Conservation (phyloP, 1,139 yeast genomes). For the Saccharomyces hybrid region DNA sequence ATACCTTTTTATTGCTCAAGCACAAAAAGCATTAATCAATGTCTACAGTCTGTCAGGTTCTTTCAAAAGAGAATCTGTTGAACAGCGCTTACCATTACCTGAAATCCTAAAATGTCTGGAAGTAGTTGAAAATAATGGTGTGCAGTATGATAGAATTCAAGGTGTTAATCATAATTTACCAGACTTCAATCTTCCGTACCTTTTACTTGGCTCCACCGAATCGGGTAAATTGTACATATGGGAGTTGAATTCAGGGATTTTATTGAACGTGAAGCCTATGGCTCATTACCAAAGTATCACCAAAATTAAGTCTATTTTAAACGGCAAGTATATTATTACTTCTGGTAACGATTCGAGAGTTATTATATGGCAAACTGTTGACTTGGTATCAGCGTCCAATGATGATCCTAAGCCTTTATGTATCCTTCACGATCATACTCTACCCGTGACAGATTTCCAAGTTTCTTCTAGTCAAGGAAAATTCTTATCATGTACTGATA, state of each 20-base stretch:
- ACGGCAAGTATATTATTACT: conserved; percentile 64
- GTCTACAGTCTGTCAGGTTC: conserved; percentile 56
- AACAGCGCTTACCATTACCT: conserved; percentile 80
- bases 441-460: conserved; percentile 59
- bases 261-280: conserved; percentile 59
- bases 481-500: conserved; percentile 39
- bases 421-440: conserved; percentile 66
- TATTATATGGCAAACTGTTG: conserved; percentile 64
- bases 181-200: conserved; percentile 51
- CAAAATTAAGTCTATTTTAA: conserved; percentile 48
- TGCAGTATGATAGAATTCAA: conserved; percentile 4
- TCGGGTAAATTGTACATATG: conserved; percentile 72
- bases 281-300: conserved; percentile 80
- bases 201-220: conserved; percentile 50
- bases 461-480: conserved; percentile 26
- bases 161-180: conserved; percentile 18
- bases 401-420: conserved; percentile 38
- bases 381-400: conserved; percentile 36
- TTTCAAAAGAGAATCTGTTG: conserved; percentile 60
- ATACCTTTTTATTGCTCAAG: conserved; percentile 54
- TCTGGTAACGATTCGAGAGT: conserved; percentile 82
- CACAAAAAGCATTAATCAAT: conserved; percentile 63
- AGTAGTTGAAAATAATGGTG: conserved; percentile 17
- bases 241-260: conserved; percentile 76
- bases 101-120: conserved; percentile 61